These are phyloP conservation scores for Pseudocercospora fuligena DNA, from an alignment of 2,329 filamentous ascomycete genomes.

Conservation along the genomic window DNA sequence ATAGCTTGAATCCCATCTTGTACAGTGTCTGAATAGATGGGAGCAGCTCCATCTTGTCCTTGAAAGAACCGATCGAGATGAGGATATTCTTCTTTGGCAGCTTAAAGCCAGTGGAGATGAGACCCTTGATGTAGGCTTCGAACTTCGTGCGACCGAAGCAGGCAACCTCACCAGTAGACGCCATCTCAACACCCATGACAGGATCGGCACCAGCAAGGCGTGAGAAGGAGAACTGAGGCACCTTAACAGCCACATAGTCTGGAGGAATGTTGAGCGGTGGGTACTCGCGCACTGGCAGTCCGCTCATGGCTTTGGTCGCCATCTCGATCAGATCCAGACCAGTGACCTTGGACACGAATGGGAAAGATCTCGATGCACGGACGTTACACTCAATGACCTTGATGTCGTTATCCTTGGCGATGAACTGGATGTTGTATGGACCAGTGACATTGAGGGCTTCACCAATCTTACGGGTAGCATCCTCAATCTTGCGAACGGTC, in stretches of 20 bases:
- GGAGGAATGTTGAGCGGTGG: conserved; percentile 75
- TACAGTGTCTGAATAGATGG: conserved; percentile 89
- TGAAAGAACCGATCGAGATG: conserved; percentile 93
- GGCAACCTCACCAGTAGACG: conserved; percentile 96
- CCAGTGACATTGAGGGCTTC: conserved; percentile 93
- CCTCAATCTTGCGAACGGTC: conserved; percentile 88
- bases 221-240: conserved; percentile 98
- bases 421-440: conserved; percentile 99
- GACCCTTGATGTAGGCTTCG: conserved; percentile 94
- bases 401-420: conserved; percentile 99
- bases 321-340: conserved; percentile 97
- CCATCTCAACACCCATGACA: conserved; percentile 98
- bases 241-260: conserved; percentile 93
- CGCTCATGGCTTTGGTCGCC: conserved; percentile 96
- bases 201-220: conserved; percentile 94
- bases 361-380: conserved; percentile 92
- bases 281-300: conserved; percentile 79
- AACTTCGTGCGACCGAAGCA: conserved; percentile 96
- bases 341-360: conserved; percentile 98
- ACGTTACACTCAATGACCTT: conserved; percentile 99
- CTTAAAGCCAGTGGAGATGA: conserved; percentile 95
- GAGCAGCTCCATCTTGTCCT: conserved; percentile 97
- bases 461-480: conserved; percentile 94
- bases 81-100: conserved; percentile 95
- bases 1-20: conserved; percentile 91